phyloP scores from a whole-genome alignment of 2,329 filamentous ascomycete genomes.

The Periconia macrospinosa region DNA sequence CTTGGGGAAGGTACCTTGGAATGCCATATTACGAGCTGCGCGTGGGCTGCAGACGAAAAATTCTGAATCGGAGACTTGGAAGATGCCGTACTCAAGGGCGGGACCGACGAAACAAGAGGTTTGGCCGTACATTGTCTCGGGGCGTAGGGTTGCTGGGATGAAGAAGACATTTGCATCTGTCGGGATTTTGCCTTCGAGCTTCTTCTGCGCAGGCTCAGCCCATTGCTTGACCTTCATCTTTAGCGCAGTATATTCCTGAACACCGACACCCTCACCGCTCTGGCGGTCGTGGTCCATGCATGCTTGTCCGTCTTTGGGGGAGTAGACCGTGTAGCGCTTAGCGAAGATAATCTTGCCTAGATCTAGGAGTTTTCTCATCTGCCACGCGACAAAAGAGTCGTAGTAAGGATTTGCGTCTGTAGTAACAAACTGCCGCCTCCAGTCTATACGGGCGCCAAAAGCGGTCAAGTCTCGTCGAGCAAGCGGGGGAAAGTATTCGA shows the following conservation, averaged over 20 bases:
- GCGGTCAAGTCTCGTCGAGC: conserved; percentile 78
- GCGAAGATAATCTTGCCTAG: conserved; percentile 92
- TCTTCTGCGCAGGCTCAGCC: conserved; percentile 72
- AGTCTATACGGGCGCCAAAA: conserved; percentile 87
- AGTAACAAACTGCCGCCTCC: conserved; percentile 89
- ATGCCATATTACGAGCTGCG: conserved; percentile 91
- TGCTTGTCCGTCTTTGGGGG: conserved; percentile 82
- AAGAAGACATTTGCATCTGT: conserved; percentile 81
- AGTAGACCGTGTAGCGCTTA: conserved; percentile 88
- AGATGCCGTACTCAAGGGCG: conserved; percentile 85
- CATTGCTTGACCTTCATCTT: conserved; percentile 92
- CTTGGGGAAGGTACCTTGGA: conserved; percentile 80
- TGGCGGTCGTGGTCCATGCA: conserved; percentile 87
- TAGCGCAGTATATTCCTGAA: conserved; percentile 89
- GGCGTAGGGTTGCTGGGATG: conserved; percentile 86
- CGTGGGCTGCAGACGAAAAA: conserved; percentile 84
- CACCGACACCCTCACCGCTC: conserved; percentile 77
- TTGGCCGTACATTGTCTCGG: conserved; percentile 99
- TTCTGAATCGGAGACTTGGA: conserved; percentile 67
- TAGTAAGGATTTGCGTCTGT: conserved; percentile 98
- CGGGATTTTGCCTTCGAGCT: conserved; percentile 77
- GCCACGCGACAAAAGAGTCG: conserved; percentile 93
- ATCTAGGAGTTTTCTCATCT: conserved; percentile 90
- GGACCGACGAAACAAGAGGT: conserved; percentile 94
- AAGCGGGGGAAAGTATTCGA: conserved; percentile 85